These are phyloP conservation scores for Tricholoma sp. DNA, from an alignment of 768 basidiomycete genomes.

Conservation along the genomic window DNA sequence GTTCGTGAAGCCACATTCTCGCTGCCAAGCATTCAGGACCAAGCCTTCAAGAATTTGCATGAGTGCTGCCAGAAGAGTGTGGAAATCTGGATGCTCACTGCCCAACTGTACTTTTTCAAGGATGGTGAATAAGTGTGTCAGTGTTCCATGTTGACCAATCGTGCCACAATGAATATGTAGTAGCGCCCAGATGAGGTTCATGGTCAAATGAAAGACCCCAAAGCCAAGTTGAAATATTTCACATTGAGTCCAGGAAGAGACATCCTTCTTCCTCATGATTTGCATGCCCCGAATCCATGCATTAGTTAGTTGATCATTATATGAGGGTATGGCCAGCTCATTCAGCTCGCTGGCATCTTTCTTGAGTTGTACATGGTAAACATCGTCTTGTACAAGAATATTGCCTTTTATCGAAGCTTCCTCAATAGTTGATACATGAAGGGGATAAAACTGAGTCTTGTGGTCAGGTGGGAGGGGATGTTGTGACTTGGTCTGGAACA, in stretches of 20 bases:
- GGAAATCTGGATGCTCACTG: conserved; percentile 24
- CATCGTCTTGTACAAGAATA: conserved; percentile 15
- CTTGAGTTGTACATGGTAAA: conserved; percentile 17
- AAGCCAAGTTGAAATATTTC: conserved; percentile 21
- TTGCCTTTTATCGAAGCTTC: conserved; percentile 22
- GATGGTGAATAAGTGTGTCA: conserved; percentile 19
- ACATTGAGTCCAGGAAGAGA: conserved; percentile 10
- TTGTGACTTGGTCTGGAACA: conserved; percentile 10
- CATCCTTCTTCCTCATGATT: conserved; percentile 6
- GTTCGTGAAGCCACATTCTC: conserved; percentile 8
- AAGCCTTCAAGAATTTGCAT: conserved; percentile 29
- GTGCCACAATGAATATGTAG: conserved; percentile 20
- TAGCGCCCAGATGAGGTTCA: conserved; percentile 24
- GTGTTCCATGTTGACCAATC: conserved; percentile 9
- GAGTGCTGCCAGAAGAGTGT: conserved; percentile 18
- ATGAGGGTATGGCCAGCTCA: conserved; percentile 12
- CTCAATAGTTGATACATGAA: conserved; percentile 20
- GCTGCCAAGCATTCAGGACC: conserved; percentile 27
- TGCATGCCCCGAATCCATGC: conserved; percentile 13
- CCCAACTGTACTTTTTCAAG: conserved; percentile 22
- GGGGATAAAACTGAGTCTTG: conserved; percentile 17
- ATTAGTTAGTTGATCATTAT: conserved; percentile 20
- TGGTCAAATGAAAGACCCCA: conserved; percentile 25
- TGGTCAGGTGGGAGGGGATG: conserved; percentile 13
- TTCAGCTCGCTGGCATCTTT: conserved; percentile 1